A percentile compares a stretch with the other conserved stretches of the same genome.
These are phyloP conservation scores for Sphagnum tenellum DNA, from an alignment of 225 moss, liverwort and hornwort genomes.

Conservation along the genomic window DNA sequence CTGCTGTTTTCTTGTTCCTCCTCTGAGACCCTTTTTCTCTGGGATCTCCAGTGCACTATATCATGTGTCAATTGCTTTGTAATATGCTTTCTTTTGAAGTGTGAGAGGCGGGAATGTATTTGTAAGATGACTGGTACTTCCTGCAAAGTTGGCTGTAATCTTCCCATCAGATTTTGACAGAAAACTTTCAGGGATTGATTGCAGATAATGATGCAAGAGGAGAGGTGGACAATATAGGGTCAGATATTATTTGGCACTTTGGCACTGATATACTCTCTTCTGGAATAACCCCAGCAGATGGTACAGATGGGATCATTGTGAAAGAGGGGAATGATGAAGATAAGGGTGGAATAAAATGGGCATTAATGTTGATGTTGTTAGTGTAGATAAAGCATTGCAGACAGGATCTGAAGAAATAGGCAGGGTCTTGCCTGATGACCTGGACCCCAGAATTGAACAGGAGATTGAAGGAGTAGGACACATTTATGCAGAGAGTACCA, in stretches of 20 bases:
- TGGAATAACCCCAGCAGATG: conserved; percentile 17
- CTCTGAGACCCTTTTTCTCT: too few species aligned
- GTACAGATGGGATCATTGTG: conserved; percentile 10
- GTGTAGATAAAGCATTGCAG: conserved; percentile 10
- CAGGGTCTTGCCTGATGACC: conserved; percentile 8
- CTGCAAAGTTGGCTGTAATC: too few species aligned
- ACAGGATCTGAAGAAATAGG: conserved; percentile 7
- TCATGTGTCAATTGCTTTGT: neutral
- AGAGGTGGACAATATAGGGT: conserved; percentile 23
- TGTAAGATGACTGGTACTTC: too few species aligned
- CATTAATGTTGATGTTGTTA: conserved; percentile 69
- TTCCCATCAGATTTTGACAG: too few species aligned
- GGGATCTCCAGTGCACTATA: neutral
- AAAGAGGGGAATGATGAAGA: conserved; percentile 2
- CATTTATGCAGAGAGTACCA: conserved; percentile 67
- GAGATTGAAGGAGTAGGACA: conserved; percentile 31
- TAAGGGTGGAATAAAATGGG: conserved; percentile 68
- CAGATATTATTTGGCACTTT: conserved; percentile 70
- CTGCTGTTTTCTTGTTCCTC: neutral
- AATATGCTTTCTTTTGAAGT: neutral
- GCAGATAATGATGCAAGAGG: conserved; percentile 14
- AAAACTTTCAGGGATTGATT: neutral
- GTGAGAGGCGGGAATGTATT: too few species aligned
- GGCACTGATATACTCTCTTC: conserved; percentile 4
- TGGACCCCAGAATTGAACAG: conserved; percentile 15